A percentile compares a stretch with the other conserved stretches of the same genome.
Evolutionary conservation across 169 alveolate species (phyloP).

Genomic region (Perkinsus chesapeaki): DNA sequence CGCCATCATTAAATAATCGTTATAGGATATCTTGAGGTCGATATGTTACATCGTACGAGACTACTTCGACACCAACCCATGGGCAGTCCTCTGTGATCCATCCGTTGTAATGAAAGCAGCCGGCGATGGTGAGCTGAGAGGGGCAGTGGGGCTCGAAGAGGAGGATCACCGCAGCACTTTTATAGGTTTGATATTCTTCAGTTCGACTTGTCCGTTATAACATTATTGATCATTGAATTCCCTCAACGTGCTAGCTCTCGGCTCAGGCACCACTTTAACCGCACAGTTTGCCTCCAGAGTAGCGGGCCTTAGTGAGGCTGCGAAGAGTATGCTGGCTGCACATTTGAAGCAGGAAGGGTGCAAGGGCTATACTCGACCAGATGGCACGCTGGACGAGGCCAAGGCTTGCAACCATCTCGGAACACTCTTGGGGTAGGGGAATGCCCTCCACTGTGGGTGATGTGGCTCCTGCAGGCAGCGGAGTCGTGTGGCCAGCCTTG

Average conservation of each 20-base stretch:
- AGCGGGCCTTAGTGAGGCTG: background rate
- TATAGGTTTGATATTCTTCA: no score
- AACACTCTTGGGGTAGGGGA: background rate
- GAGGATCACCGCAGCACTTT: no score
- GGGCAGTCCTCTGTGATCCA: background rate
- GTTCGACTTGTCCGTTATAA: no score
- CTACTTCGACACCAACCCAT: background rate
- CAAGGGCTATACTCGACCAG: background rate
- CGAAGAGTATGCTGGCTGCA: background rate
- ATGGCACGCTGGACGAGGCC: background rate
- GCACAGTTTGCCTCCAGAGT: background rate
- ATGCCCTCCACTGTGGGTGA: background rate
- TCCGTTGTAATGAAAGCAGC: background rate
- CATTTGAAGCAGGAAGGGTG: background rate
- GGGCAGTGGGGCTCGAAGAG: no score
- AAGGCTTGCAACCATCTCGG: background rate
- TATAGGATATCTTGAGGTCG: background rate
- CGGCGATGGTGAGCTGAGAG: background rate
- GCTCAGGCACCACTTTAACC: background rate
- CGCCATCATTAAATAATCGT: background rate
- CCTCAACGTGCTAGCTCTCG: no score
- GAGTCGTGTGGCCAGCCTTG: background rate
- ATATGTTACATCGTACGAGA: background rate
- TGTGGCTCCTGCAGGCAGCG: background rate
- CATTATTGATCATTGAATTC: no score